These are phyloP conservation scores for sweet orange (Citrus sinensis) DNA, from an alignment of 345 rosid species.

Conservation along the genomic window DVS_A1.0 CM039164.1:1708001-1708500, in stretches of 20 bases:
- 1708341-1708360: slow-evolving; percentile 77
- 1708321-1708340: slow-evolving; percentile 69
- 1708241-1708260: slow-evolving; percentile 34
- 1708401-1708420: slow-evolving; percentile 96
- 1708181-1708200: slow-evolving; percentile 49
- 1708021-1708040: slow-evolving; percentile 85
- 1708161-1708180: slow-evolving; percentile 48
- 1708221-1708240: slow-evolving; percentile 61
- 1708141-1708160: slow-evolving; percentile 66
- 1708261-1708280: slow-evolving; percentile 61
- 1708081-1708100: slow-evolving; percentile 48
- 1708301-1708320: slow-evolving; percentile 91
- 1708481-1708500: slow-evolving; percentile 83
- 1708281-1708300: slow-evolving; percentile 74
- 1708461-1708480: slow-evolving; percentile 89
- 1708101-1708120: slow-evolving; percentile 70
- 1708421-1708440: slow-evolving; percentile 79
- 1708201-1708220: slow-evolving; percentile 72
- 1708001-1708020: slow-evolving; percentile 65
- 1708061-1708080: slow-evolving; percentile 78
- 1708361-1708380: slow-evolving; percentile 69
- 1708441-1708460: slow-evolving; percentile 72
- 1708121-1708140: slow-evolving; percentile 65
- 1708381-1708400: slow-evolving; percentile 68
- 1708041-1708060: slow-evolving; percentile 82